Evolutionary conservation across 2,329 filamentous ascomycete species (phyloP).

Genomic region (Penicillium polonicum): DNA sequence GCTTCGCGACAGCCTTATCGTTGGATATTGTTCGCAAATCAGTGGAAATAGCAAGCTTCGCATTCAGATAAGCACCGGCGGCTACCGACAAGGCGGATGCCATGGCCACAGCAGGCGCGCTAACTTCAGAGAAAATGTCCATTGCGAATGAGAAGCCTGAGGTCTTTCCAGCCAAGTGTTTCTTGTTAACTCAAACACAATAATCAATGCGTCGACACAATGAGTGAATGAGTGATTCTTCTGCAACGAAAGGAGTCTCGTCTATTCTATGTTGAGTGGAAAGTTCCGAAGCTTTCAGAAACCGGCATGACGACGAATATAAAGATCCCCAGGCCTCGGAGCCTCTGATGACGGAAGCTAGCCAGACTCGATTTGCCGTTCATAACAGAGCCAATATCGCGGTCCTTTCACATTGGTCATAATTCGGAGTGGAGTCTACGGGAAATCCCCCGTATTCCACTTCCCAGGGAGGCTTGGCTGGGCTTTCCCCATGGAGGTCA

Average conservation of each 20-base stretch:
- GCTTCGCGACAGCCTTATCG: constrained; percentile 35
- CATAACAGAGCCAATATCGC: neutral
- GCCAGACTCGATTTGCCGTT: constrained; percentile 26
- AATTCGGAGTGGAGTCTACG: constrained; percentile 7
- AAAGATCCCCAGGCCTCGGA: neutral
- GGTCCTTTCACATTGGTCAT: neutral
- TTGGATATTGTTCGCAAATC: constrained; percentile 39
- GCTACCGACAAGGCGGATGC: constrained; percentile 38
- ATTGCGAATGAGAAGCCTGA: constrained; percentile 14
- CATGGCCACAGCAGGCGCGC: constrained; percentile 31
- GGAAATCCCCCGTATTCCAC: constrained; percentile 4
- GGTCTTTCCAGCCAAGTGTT: neutral
- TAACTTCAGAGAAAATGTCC: constrained; percentile 31
- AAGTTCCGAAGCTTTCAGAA: neutral
- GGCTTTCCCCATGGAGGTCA: constrained; percentile 2
- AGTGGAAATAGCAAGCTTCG: constrained; percentile 42
- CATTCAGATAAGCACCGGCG: constrained; percentile 45
- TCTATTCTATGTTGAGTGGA: neutral
- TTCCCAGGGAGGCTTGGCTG: neutral
- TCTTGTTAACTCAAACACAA: neutral
- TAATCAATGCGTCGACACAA: neutral
- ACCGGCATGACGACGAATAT: constrained; percentile 7
- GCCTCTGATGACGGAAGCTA: constrained; percentile 25
- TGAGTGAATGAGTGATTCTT: neutral
- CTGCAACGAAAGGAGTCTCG: neutral